Evolutionary conservation across 352 stramenopile species (phyloP), one percentile per base, ranked within the genome.

Genomic region (Phytophthora pinifolia): DNA sequence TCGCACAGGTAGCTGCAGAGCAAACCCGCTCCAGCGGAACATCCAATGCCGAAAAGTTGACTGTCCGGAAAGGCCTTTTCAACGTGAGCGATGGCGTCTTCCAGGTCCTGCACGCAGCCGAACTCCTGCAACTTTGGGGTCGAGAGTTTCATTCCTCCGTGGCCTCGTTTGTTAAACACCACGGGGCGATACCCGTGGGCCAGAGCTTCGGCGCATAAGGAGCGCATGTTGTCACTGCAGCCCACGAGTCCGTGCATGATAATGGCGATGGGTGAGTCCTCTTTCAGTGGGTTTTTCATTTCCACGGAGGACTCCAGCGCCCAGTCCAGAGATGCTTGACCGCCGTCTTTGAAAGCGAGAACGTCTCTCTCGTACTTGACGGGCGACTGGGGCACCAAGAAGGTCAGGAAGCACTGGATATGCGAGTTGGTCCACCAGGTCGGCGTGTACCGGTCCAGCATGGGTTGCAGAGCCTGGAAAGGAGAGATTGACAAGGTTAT

Each of bases 101-200:
- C 25, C 15, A 91, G 66, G 45, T 92, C 83, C 17, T 62, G 55
- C 0, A 88, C 72, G 43, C 71, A 86, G n/a, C 83, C 83, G 59
- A 92, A 92, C 14, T 47, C 62, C 49, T 92, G 83, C 9, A 92
- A 65, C 59, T 71, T 83, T 22, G 83, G 80, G 3, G 79, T 90
- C 12, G 74, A 20, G 20, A 92, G 70, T 37, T 65, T 59, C 35
- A 89, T 38, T 4, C 80, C 79, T 18, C 83, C 83, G 29, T 94
- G 83, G 9, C 83, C 83, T 43, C 83, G 74, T 67, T 94, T 94
- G 62, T 92, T 94, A 50, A 92, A 94, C 17, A 89, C 83, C 7
- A 94, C 83, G 4, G 83, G 81, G 2, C 83, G 77, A 64, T 88
- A 92, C 7, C 83, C 83, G 22, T 74, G 62, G 2, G 41, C 20